Evolutionary conservation across 768 basidiomycete species (phyloP), one percentile per base, ranked within the genome.

Genomic region (Kwoniella bestiolae): DNA sequence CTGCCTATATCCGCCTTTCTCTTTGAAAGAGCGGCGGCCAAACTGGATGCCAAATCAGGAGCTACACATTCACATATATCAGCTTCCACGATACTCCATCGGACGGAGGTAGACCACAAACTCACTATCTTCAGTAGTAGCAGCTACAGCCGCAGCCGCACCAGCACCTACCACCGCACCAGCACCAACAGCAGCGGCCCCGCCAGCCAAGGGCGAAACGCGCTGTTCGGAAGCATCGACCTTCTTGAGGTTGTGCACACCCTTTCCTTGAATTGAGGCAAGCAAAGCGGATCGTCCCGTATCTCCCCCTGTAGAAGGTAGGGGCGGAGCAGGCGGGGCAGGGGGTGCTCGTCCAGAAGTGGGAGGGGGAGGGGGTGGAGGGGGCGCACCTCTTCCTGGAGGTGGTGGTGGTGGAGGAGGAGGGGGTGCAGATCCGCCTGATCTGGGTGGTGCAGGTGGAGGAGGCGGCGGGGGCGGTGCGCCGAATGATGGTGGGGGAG

Each of bases 1-100:
- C 93, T 91, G 2, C 90, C 92, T 71, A 95, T 82, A 75, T 91
- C 89, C 83, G 90, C 92, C 78, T 91, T 95, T 71, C 94, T 83
- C 78, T 89, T 87, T 72, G 88, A 82, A 67, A 97, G 81, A 1
- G 93, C 93, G 53, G 87, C 90, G 5, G 92, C 94, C 50, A 96
- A 83, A 7, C 92, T 91, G 3, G 87, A 85, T 0, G 93, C 92
- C 65, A 95, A 79, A 81, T 94, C 89, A 11, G 89, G 91, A 12
- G 84, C 87, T 66, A 32, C 11, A 47, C 21, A 14, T 55, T 8
- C 49, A 49, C 28, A 4, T 50, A 12, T 14, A 56, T 55, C 14
- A 65, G 63, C 44, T 35, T 23, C 38, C 11, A 45, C 44, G n/a
- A 44, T 14, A 18, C 21, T 23, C 29, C 21, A 41, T 5, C 21